These are phyloP conservation scores for Rhizopus delemar DNA, from an alignment of 371 early-diverging fungal species.

Conservation along the genomic window DNA sequence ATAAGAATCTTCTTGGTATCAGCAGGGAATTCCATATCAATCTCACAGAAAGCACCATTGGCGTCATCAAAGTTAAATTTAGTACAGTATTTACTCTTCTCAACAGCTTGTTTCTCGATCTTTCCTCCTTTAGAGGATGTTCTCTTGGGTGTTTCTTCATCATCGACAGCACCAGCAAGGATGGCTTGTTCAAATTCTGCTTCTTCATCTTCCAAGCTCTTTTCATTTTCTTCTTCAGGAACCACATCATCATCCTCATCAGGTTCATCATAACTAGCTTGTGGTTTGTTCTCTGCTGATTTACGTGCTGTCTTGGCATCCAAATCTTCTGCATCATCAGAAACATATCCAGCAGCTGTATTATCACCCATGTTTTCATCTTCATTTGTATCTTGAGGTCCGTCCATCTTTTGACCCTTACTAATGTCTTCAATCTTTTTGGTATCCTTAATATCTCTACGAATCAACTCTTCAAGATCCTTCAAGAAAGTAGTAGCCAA, in stretches of 20 bases:
- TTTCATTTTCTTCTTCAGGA: conserved; percentile 58
- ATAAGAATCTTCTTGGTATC: conserved; percentile 92
- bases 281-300: conserved; percentile 61
- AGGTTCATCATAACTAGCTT: conserved; percentile 74
- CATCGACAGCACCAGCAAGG: conserved; percentile 55
- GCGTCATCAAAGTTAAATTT: conserved; percentile 71
- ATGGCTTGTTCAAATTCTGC: conserved; percentile 55
- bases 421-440: conserved; percentile 51
- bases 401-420: conserved; percentile 39
- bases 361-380: conserved; percentile 58
- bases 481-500: conserved; percentile 75
- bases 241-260: conserved; percentile 51
- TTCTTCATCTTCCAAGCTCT: conserved; percentile 55
- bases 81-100: conserved; percentile 61
- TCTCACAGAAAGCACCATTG: conserved; percentile 78
- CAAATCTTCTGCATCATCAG: conserved; percentile 64
- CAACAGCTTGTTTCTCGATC: conserved; percentile 43
- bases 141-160: conserved; percentile 54
- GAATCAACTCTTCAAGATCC: conserved; percentile 67
- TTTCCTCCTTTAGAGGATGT: conserved; percentile 18
- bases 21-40: conserved; percentile 81
- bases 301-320: conserved; percentile 72
- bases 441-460: conserved; percentile 61
- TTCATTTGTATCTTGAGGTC: conserved; percentile 23
- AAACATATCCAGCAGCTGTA: conserved; percentile 36